Conservation (phyloP, 192 early-diverging fungal species). For the Entomortierella lignicola region DNA sequence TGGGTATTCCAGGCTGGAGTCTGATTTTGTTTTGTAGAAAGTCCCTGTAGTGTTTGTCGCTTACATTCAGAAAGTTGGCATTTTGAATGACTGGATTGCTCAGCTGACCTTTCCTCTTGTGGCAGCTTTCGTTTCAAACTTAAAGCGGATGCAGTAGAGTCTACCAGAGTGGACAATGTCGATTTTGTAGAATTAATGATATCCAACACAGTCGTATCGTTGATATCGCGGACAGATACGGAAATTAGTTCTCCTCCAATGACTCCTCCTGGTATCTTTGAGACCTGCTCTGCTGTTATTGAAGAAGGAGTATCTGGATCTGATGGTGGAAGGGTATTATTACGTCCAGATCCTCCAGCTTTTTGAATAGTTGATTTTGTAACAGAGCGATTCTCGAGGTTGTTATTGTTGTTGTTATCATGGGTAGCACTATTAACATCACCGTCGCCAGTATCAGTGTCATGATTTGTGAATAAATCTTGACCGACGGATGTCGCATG, state of each 20-base stretch:
- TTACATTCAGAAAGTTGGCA: background rate
- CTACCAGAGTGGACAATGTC: background rate
- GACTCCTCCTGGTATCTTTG: background rate
- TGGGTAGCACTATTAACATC: background rate
- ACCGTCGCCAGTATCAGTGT: background rate
- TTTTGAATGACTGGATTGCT: background rate
- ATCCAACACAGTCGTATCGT: background rate
- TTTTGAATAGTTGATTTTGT: background rate
- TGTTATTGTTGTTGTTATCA: background rate
- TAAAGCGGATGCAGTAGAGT: background rate
- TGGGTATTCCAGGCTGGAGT: background rate
- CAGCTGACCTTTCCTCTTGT: background rate
- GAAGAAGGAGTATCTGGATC: too few species aligned
- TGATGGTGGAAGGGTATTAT: background rate
- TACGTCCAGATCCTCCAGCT: background rate
- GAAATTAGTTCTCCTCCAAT: background rate
- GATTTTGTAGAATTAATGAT: background rate
- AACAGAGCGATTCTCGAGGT: background rate
- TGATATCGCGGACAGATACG: background rate
- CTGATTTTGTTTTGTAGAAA: constrained; percentile 7
- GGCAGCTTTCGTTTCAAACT: background rate
- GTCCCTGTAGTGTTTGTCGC: constrained; percentile 14
- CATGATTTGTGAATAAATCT: background rate
- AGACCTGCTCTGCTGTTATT: too few species aligned
- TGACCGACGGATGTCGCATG: constrained; percentile 68